Evolutionary conservation across 2,329 filamentous ascomycete genomes (phyloP).

Genomic region (Beauveria sp.): DNA sequence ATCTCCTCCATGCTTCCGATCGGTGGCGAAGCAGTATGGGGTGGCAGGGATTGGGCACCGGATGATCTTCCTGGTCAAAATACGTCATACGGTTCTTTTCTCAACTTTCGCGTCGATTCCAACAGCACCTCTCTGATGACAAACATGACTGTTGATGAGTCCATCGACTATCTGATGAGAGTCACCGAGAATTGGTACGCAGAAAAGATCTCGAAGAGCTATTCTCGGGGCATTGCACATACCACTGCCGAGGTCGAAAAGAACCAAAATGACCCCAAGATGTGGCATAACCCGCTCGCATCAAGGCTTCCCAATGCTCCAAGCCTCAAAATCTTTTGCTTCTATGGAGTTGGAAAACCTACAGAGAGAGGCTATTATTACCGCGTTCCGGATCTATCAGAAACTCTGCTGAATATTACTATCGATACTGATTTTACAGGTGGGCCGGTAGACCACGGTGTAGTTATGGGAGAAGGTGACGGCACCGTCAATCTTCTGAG

Average conservation of each 20-base stretch:
- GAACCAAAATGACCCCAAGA: constrained; percentile 67
- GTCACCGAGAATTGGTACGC: constrained; percentile 82
- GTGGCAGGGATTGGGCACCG: constrained; percentile 76
- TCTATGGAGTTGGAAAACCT: constrained; percentile 90
- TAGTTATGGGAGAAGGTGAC: constrained; percentile 93
- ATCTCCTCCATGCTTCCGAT: constrained; percentile 95
- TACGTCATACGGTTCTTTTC: constrained; percentile 67
- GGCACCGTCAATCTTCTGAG: constrained; percentile 92
- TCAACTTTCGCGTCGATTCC: constrained; percentile 68
- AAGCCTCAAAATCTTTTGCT: constrained; percentile 90
- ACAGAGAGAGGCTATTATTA: constrained; percentile 94
- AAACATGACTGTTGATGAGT: constrained; percentile 76
- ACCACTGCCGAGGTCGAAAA: constrained; percentile 71
- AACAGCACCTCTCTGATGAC: constrained; percentile 56
- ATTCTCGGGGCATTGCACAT: constrained; percentile 83
- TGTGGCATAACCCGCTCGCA: constrained; percentile 95
- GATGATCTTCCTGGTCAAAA: constrained; percentile 73
- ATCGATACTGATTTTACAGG: constrained; percentile 59
- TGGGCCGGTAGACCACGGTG: constrained; percentile 68
- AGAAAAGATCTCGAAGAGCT: constrained; percentile 62
- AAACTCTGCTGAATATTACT: constrained; percentile 65
- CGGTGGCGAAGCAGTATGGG: constrained; percentile 92
- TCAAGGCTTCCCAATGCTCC: constrained; percentile 80
- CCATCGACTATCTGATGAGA: constrained; percentile 69
- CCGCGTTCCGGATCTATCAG: constrained; percentile 56